Conservation (phyloP, 2,329 filamentous ascomycete species). For the Penicillium sp. region DNA sequence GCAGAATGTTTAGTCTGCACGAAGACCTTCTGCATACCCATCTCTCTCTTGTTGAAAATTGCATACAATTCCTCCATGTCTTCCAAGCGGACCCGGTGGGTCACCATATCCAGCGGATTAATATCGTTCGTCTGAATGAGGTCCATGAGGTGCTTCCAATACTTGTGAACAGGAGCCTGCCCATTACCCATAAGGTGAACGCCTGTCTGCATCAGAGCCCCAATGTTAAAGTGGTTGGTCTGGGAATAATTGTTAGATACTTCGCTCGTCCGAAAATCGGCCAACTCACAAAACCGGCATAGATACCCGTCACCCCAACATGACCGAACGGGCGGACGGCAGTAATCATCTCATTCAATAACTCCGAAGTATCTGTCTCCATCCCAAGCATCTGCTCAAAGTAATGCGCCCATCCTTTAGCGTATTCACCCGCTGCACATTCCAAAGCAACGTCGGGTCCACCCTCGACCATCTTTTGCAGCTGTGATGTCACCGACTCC, state of each 20-base stretch:
- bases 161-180: slow-evolving; percentile 73
- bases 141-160: slow-evolving; percentile 75
- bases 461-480: slow-evolving; percentile 71
- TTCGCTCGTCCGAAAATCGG: background rate
- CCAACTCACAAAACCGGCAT: slow-evolving; percentile 56
- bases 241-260: slow-evolving; percentile 27
- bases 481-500: slow-evolving; percentile 64
- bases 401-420: slow-evolving; percentile 61
- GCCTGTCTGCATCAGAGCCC: slow-evolving; percentile 81
- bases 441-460: slow-evolving; percentile 76
- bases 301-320: slow-evolving; percentile 72
- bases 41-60: slow-evolving; percentile 54
- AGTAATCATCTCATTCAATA: slow-evolving; percentile 55
- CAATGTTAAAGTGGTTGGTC: slow-evolving; percentile 81
- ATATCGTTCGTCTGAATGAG: slow-evolving; percentile 66
- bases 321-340: slow-evolving; percentile 58
- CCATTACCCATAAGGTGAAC: slow-evolving; percentile 71
- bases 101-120: slow-evolving; percentile 76
- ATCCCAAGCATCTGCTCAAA: slow-evolving; percentile 61
- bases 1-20: slow-evolving; percentile 59
- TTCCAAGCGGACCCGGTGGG: slow-evolving; percentile 72
- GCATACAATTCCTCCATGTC: slow-evolving; percentile 67
- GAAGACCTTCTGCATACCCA: slow-evolving; percentile 79
- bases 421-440: slow-evolving; percentile 62
- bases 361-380: slow-evolving; percentile 77